Conservation (phyloP, 1,139 yeast genomes). For the Saccharomycopsis crataegensis region DNA sequence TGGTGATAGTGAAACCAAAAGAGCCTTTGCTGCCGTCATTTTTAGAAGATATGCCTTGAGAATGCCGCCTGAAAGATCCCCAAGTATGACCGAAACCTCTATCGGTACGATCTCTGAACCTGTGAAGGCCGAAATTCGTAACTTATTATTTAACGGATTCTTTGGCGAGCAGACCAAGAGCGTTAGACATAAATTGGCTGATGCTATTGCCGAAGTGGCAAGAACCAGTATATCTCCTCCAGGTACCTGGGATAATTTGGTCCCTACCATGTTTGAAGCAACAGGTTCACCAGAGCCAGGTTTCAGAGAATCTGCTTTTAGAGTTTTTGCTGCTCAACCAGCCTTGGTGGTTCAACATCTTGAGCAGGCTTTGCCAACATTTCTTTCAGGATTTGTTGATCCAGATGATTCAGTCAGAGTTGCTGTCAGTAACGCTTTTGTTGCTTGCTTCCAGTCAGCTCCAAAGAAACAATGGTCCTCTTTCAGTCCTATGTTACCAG, state of each 20-base stretch:
- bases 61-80: constrained; percentile 48
- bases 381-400: constrained; percentile 76
- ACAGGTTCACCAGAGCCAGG: constrained; percentile 50
- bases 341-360: constrained; percentile 56
- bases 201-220: constrained; percentile 90
- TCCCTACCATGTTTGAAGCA: constrained; percentile 70
- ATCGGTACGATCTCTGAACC: constrained; percentile 60
- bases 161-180: constrained; percentile 53
- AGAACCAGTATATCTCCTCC: constrained; percentile 47
- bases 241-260: constrained; percentile 67
- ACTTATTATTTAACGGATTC: constrained; percentile 66
- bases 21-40: constrained; percentile 76
- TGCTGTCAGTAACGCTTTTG: constrained; percentile 88
- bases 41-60: constrained; percentile 82
- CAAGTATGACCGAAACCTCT: constrained; percentile 66
- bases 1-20: constrained; percentile 47
- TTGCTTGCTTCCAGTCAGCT: constrained; percentile 74
- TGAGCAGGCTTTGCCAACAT: constrained; percentile 56
- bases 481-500: constrained; percentile 74
- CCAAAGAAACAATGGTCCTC: constrained; percentile 75
- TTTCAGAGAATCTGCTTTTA: constrained; percentile 83
- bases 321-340: constrained; percentile 83
- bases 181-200: constrained; percentile 87
- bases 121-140: constrained; percentile 57
- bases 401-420: constrained; percentile 75